A percentile compares a stretch with the other conserved stretches of the same genome.
Conservation (phyloP, 1,139 yeast genomes). For the Scheffersomyces insectosa region DNA sequence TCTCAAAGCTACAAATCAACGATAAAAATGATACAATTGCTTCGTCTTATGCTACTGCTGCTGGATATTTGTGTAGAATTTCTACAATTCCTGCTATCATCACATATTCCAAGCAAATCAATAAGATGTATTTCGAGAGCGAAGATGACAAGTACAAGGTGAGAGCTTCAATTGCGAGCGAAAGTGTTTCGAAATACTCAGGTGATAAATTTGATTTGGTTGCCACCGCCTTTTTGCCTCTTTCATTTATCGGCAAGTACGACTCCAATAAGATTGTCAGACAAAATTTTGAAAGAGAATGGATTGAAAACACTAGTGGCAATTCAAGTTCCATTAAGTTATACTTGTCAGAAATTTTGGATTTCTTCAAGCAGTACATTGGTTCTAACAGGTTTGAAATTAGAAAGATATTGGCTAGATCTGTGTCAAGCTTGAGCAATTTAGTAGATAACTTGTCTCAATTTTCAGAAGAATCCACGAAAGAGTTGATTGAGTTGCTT, state of each 20-base stretch:
- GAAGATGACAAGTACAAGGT: slow-evolving; percentile 50
- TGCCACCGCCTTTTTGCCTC: slow-evolving; percentile 69
- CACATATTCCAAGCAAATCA: slow-evolving; percentile 54
- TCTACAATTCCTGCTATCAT: slow-evolving; percentile 55
- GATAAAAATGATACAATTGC: slow-evolving; percentile 76
- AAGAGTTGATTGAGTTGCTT: slow-evolving; percentile 53
- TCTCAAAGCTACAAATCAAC: slow-evolving; percentile 58
- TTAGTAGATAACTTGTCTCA: slow-evolving; percentile 35
- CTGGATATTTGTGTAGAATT: slow-evolving; percentile 76
- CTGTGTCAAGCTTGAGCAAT: slow-evolving; percentile 64
- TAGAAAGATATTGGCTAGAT: slow-evolving; percentile 69
- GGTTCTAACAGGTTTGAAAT: slow-evolving; percentile 62
- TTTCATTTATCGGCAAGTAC: slow-evolving; percentile 76
- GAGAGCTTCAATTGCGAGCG: slow-evolving; percentile 64
- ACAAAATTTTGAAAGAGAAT: slow-evolving; percentile 58
- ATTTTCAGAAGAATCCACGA: slow-evolving; percentile 24
- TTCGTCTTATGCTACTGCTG: slow-evolving; percentile 74
- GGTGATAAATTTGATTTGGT: slow-evolving; percentile 67
- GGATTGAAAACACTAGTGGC: slow-evolving; percentile 81
- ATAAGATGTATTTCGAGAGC: slow-evolving; percentile 61
- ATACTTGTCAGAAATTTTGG: slow-evolving; percentile 71
- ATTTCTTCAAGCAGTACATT: slow-evolving; percentile 49
- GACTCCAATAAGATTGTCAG: slow-evolving; percentile 54
- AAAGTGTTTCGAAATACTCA: slow-evolving; percentile 69
- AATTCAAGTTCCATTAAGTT: slow-evolving; percentile 70